These are phyloP conservation scores for Dipteronia sinensis DNA, from an alignment of 345 rosid species.

Conservation along the genomic window DNA sequence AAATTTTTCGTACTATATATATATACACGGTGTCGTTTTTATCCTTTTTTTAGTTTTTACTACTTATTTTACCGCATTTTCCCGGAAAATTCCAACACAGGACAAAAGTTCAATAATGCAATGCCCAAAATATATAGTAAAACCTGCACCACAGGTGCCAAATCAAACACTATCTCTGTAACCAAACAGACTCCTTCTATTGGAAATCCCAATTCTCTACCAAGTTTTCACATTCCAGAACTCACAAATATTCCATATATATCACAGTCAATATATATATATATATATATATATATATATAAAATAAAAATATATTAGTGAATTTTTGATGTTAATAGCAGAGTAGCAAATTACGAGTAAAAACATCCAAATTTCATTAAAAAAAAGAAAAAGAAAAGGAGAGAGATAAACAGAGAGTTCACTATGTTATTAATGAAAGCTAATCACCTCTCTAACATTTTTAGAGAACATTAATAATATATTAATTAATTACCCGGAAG, in stretches of 20 bases:
- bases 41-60: not conserved
- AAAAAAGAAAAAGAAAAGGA: too few relatives aligned
- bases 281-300: too few relatives aligned
- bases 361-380: slow-evolving; percentile 9
- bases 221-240: not conserved
- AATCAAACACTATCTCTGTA: slow-evolving; percentile 6
- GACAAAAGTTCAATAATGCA: slow-evolving; percentile 29
- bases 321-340: slow-evolving; percentile 2
- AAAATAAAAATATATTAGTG: not conserved
- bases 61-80: slow-evolving; percentile 10
- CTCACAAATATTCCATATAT: not conserved
- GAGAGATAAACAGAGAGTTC: not conserved
- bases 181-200: slow-evolving; percentile 22
- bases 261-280: too few relatives aligned
- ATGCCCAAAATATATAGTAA: slow-evolving; percentile 24
- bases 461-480: not conserved
- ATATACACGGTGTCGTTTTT: not conserved
- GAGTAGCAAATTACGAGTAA: slow-evolving; percentile 1
- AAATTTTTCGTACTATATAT: not conserved
- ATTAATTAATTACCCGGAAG: slow-evolving; percentile 42
- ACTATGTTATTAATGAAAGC: slow-evolving; percentile 12
- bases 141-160: slow-evolving; percentile 26
- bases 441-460: not conserved
- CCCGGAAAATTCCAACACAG: slow-evolving; percentile 15
- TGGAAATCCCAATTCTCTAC: slow-evolving; percentile 4